Conservation (phyloP, 352 stramenopile species). For the Halophytophthora batemanensis region DNA sequence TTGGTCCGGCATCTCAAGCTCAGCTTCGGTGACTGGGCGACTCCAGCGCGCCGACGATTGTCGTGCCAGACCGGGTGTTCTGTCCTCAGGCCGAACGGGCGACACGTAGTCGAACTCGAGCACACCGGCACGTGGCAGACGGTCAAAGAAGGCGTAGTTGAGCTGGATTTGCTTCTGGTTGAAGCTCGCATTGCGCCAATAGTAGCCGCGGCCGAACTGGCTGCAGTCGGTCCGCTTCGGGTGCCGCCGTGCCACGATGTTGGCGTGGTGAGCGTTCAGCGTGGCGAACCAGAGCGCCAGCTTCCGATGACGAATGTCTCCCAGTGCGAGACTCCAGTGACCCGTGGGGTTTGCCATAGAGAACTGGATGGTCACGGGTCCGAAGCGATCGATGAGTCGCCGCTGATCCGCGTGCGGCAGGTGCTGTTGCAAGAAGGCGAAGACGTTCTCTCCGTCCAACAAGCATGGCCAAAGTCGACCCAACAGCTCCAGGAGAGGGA, state of each 20-base stretch:
- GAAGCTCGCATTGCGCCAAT: constrained; percentile 66
- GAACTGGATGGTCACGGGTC: constrained; percentile 50
- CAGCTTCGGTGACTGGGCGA: constrained; percentile 1
- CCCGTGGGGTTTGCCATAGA: constrained; percentile 58
- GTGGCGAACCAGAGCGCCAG: constrained; percentile 67
- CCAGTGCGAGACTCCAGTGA: constrained; percentile 50
- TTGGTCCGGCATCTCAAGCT: neutral
- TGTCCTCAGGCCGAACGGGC: constrained; percentile 50
- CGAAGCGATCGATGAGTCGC: constrained; percentile 51
- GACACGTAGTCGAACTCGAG: constrained; percentile 75
- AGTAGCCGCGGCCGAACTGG: constrained; percentile 51
- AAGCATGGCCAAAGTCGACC: constrained; percentile 52
- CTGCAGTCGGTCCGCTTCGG: constrained; percentile 54
- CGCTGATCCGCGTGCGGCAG: constrained; percentile 43
- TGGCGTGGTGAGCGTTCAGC: constrained; percentile 46
- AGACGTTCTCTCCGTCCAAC: constrained; percentile 45
- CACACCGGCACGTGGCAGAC: constrained; percentile 43
- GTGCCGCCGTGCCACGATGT: constrained; percentile 22
- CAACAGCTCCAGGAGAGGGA: constrained; percentile 60
- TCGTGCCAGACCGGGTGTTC: constrained; percentile 3
- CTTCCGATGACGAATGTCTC: constrained; percentile 54
- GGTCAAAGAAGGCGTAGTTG: constrained; percentile 59
- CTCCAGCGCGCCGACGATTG: too few species aligned
- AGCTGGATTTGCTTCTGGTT: constrained; percentile 53
- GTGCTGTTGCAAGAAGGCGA: constrained; percentile 49